Evolutionary conservation across 2,329 filamentous ascomycete species (phyloP), one percentile per base, ranked within the genome.

Genomic region (Diaporthe sp.): DNA sequence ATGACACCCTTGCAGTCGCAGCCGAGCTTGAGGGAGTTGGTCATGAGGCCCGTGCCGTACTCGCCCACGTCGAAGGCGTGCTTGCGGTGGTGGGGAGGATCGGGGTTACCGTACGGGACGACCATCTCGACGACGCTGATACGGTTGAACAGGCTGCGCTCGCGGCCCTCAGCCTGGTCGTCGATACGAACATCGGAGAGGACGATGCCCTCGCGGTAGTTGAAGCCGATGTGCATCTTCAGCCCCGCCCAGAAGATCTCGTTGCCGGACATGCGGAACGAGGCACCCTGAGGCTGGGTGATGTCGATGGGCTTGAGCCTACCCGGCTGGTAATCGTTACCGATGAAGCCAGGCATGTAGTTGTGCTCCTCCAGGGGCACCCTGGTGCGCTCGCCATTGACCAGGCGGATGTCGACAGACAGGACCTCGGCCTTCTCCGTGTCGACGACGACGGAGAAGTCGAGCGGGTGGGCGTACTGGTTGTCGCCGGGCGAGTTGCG

Each of bases 391-490:
- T 94, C 95, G 75, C 95, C 87, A 73, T 96, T 90, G 4, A 96
- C 88, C 57, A 92, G 90, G 31, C 95, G 96, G 17, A 98, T 88
- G 82, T 97, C 95, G 79, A 98, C 97, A 82, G 93, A 92, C 74
- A 97, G 89, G 79, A 97, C 94, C 80, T 94, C 86, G 78, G 94
- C 88, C 76, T 94, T 95, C 81, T 95, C 93, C 1, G 94, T 89
- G 81, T 98, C 95, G 85, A 92, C 97, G 81, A 98, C 97, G 1
- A 96, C 96, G 81, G 95, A 98, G 85, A 98, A 98, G 84, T 98
- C 96, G 70, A 98, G 90, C 0, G 96, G 96, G 82, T 93, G 98
- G 53, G 94, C 93, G 84, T 98, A 98, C 85, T 98, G 96, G 83
- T 91, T 95, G 85, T 96, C 94, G 81, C 98, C 95, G 25, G 93